These are phyloP conservation scores for Phyllosticta capitalensis DNA, from an alignment of 2,329 filamentous ascomycete species.

Conservation along the genomic window DNA sequence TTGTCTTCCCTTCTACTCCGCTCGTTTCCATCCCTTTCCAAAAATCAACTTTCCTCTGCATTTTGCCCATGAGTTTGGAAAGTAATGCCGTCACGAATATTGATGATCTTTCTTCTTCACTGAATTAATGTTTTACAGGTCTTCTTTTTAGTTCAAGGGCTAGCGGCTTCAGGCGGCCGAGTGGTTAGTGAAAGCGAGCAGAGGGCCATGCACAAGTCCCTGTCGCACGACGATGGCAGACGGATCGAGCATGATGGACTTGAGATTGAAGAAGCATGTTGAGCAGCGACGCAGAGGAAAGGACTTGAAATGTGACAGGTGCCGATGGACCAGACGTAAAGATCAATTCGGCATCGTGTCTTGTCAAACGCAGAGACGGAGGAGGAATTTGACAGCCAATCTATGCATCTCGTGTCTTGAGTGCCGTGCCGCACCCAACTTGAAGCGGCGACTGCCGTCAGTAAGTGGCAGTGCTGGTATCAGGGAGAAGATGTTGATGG, in stretches of 20 bases:
- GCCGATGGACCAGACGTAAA: background rate
- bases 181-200: background rate
- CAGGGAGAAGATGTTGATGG: background rate
- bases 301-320: background rate
- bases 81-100: background rate
- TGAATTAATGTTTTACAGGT: background rate
- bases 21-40: background rate
- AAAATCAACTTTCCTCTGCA: background rate
- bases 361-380: background rate
- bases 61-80: background rate
- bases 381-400: background rate
- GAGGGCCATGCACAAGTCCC: background rate
- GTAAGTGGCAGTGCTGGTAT: background rate
- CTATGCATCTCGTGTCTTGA: background rate
- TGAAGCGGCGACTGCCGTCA: background rate
- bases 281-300: background rate
- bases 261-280: background rate
- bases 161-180: background rate
- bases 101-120: background rate
- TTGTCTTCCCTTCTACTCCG: background rate
- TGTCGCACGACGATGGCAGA: background rate
- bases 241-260: background rate
- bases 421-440: background rate
- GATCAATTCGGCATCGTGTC: background rate
- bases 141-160: too few relatives aligned